Conservation (phyloP, 495 filamentous ascomycete species). For the Xylaria intraflava region DNA sequence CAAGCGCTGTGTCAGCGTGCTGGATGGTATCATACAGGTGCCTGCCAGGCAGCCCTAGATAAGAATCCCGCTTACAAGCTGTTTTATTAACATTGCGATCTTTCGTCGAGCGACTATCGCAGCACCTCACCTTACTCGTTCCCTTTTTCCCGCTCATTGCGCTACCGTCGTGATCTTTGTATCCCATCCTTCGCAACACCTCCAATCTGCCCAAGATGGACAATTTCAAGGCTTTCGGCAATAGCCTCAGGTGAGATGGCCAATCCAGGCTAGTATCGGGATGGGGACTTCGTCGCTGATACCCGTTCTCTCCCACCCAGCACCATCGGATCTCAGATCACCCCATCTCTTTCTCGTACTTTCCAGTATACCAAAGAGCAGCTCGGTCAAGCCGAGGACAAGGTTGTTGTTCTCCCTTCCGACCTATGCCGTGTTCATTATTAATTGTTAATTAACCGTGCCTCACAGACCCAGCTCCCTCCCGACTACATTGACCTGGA, state of each 20-base stretch:
- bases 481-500: slow-evolving; percentile 97
- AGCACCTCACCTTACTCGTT: neutral
- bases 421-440: neutral
- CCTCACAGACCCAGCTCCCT: slow-evolving; percentile 77
- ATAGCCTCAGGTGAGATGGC: slow-evolving; percentile 25
- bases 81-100: neutral
- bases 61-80: neutral
- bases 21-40: too few relatives aligned
- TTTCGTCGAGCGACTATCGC: neutral
- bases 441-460: slow-evolving; percentile 13
- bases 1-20: neutral
- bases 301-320: slow-evolving; percentile 27
- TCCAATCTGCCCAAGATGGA: slow-evolving; percentile 46
- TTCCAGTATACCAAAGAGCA: slow-evolving; percentile 97
- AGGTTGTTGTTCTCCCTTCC: slow-evolving; percentile 45
- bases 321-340: slow-evolving; percentile 51
- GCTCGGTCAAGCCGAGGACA: slow-evolving; percentile 90
- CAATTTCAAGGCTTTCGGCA: slow-evolving; percentile 57
- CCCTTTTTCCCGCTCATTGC: neutral
- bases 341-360: slow-evolving; percentile 86
- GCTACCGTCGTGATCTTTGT: neutral
- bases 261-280: neutral
- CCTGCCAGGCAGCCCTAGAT: neutral
- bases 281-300: slow-evolving; percentile 4
- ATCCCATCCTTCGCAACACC: neutral